phyloP scores from a whole-genome alignment of 2,329 filamentous ascomycete species.

The Aureobasidium sp. region DNA sequence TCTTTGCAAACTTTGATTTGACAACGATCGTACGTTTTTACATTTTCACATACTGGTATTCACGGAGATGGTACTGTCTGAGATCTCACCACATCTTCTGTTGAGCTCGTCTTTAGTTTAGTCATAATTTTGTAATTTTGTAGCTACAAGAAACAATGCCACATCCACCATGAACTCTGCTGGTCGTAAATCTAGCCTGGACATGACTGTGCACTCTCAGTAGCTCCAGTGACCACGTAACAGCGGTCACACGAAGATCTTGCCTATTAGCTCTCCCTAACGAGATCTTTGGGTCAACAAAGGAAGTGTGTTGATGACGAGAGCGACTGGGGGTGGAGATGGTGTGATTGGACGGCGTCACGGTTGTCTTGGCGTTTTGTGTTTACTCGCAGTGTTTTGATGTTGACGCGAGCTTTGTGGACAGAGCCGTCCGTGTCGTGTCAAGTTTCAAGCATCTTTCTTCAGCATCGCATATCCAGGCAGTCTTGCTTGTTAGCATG shows the following conservation, averaged over 20 bases:
- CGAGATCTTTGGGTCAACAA: neutral
- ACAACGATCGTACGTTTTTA: neutral
- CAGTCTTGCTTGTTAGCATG: neutral
- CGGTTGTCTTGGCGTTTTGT: constrained; percentile 9
- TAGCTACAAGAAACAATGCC: neutral
- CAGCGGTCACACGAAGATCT: neutral
- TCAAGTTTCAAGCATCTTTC: constrained; percentile 3
- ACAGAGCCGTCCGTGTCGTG: neutral
- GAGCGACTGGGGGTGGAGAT: neutral
- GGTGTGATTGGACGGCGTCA: neutral
- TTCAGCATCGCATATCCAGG: neutral
- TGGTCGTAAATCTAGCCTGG: neutral
- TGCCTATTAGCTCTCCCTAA: neutral
- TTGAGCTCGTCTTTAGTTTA: neutral
- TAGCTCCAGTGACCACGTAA: neutral
- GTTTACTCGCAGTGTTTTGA: constrained; percentile 15
- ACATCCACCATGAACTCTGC: neutral
- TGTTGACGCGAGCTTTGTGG: constrained; percentile 8
- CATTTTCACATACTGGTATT: neutral
- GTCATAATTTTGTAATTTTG: neutral
- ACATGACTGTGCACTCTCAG: neutral
- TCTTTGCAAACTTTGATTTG: neutral
- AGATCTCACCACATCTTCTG: neutral
- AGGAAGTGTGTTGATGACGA: neutral
- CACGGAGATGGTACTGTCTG: neutral